phyloP scores from a whole-genome alignment of 345 rosid species.

The Lenwebbia sp. region DNA sequence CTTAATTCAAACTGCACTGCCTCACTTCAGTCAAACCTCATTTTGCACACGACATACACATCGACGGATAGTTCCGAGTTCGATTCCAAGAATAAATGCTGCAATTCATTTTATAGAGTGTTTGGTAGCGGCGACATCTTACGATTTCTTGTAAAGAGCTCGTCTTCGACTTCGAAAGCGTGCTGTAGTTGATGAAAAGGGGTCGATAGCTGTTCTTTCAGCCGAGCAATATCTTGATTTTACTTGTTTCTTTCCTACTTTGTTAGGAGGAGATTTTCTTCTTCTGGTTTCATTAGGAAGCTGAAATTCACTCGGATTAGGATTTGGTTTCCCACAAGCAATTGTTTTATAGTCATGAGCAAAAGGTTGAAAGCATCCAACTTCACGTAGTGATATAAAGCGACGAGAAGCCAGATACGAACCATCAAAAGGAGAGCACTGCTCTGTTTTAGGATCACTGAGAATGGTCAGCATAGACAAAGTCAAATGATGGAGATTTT shows the following conservation, averaged over 20 bases:
- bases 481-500: background rate
- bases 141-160: background rate
- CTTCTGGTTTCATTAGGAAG: background rate
- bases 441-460: background rate
- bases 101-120: background rate
- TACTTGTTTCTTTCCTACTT: background rate
- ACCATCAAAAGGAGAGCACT: background rate
- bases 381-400: background rate
- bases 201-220: fast-evolving
- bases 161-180: background rate
- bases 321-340: background rate
- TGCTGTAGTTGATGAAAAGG: background rate
- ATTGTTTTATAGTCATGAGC: background rate
- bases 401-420: background rate
- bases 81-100: background rate
- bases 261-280: background rate
- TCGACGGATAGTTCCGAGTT: background rate
- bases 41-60: fast-evolving
- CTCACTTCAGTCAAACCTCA: background rate
- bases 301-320: background rate
- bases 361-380: background rate
- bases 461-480: background rate
- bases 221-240: background rate
- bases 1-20: background rate
- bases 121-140: background rate